phyloP scores from a whole-genome alignment of 129 eudicot species.

The Escallonia herrerae region DNA sequence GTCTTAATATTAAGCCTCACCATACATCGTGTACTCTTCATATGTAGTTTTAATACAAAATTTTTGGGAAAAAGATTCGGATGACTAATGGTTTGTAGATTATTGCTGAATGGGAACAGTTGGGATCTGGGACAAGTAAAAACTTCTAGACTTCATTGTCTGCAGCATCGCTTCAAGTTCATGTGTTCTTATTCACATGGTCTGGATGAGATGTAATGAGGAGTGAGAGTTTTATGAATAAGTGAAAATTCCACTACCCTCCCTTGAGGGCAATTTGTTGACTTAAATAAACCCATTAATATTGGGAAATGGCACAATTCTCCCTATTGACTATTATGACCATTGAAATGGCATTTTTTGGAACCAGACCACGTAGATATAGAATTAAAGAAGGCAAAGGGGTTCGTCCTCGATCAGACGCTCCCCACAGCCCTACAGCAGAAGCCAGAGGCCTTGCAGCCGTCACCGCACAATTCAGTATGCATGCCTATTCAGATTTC shows the following conservation, averaged over 20 bases:
- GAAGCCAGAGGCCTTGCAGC: no score
- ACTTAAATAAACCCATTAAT: not conserved
- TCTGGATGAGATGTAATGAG: no score
- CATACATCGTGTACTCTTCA: constrained; percentile 17
- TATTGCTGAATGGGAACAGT: constrained; percentile 85
- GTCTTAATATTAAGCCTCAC: constrained; percentile 28
- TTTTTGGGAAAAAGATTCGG: not conserved
- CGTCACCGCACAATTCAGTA: no score
- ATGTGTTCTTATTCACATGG: no score
- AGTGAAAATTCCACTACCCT: not conserved
- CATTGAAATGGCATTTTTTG: no score
- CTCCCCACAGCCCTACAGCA: no score
- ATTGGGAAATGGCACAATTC: no score
- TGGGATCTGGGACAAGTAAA: constrained; percentile 60
- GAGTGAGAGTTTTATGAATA: not conserved
- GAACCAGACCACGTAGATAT: no score
- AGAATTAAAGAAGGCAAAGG: no score
- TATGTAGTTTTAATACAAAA: not conserved
- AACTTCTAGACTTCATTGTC: not conserved
- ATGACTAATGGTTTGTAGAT: constrained; percentile 41
- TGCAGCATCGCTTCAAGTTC: not conserved
- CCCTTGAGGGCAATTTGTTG: not conserved
- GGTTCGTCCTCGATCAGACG: no score
- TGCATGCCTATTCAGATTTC: no score
- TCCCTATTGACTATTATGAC: no score